phyloP scores from a whole-genome alignment of 371 early-diverging fungal species.

The Lichtheimia corymbifera region DNA sequence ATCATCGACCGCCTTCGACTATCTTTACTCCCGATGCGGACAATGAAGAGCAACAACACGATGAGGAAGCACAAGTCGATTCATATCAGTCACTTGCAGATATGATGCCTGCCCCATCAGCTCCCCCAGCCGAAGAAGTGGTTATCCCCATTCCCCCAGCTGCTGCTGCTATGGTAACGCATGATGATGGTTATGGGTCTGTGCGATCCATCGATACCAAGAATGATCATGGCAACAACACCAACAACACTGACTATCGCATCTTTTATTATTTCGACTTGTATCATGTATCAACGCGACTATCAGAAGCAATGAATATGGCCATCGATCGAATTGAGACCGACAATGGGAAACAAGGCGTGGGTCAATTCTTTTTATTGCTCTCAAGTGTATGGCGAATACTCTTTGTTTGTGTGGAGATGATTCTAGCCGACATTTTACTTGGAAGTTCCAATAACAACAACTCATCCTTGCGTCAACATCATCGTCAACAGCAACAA shows the following conservation, averaged over 20 bases:
- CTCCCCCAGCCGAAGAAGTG: conserved; percentile 6
- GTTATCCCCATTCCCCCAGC: conserved; percentile 6
- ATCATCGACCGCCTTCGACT: conserved; percentile 13
- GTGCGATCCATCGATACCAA: background rate
- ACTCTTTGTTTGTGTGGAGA: conserved; percentile 37
- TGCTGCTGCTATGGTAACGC: background rate
- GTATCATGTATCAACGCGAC: conserved; percentile 7
- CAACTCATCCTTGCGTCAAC: background rate
- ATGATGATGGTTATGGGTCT: background rate
- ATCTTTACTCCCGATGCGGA: conserved; percentile 4
- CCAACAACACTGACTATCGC: background rate
- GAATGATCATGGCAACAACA: background rate
- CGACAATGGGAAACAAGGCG: too few relatives aligned
- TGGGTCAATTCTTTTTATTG: too few relatives aligned
- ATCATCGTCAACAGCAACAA: background rate
- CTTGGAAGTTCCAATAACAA: too few relatives aligned
- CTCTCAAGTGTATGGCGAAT: conserved; percentile 32
- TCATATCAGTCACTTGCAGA: conserved; percentile 43
- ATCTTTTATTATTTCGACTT: conserved; percentile 8
- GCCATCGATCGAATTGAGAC: conserved; percentile 13
- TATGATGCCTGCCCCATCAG: conserved; percentile 20
- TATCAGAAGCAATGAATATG: conserved; percentile 26
- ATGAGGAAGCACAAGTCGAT: conserved; percentile 9
- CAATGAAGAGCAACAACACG: conserved; percentile 3
- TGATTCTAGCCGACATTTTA: conserved; percentile 21